phyloP scores from a whole-genome alignment of 2,329 filamentous ascomycete species.

The Podosphaera leucotricha region DNA sequence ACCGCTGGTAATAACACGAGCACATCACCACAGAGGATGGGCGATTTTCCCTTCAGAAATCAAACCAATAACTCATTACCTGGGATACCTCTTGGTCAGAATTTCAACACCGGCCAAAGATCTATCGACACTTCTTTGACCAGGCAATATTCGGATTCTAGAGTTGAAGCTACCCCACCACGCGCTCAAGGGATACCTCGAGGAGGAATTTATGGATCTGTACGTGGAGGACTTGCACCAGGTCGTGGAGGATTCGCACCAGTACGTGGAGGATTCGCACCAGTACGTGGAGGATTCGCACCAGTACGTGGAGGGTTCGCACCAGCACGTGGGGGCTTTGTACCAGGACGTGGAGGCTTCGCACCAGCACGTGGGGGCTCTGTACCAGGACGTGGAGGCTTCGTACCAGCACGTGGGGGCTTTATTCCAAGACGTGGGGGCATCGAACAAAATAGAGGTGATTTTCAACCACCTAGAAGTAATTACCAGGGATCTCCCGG shows the following conservation, averaged over 20 bases:
- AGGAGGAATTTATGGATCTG: constrained; percentile 19
- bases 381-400: background rate
- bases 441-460: constrained; percentile 5
- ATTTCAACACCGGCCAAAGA: constrained; percentile 23
- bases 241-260: background rate
- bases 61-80: constrained; percentile 37
- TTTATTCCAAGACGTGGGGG: background rate
- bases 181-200: constrained; percentile 7
- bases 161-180: constrained; percentile 8
- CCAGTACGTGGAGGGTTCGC: background rate
- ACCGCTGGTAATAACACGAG: constrained; percentile 5
- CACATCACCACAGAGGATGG: constrained; percentile 5
- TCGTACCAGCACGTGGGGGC: background rate
- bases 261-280: constrained; percentile 18
- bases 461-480: constrained; percentile 9
- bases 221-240: constrained; percentile 7
- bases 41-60: constrained; percentile 23
- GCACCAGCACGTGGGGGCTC: background rate
- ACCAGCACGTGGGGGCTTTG: background rate
- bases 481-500: constrained; percentile 7
- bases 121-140: constrained; percentile 23
- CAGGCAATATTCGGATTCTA: constrained; percentile 18
- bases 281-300: constrained; percentile 25
- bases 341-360: background rate
- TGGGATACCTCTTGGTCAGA: constrained; percentile 6